A percentile compares a stretch with the other conserved stretches of the same genome.
Evolutionary conservation across 441 rosid genomes (phyloP).

Genomic region (Jatropha podagrica): DNA sequence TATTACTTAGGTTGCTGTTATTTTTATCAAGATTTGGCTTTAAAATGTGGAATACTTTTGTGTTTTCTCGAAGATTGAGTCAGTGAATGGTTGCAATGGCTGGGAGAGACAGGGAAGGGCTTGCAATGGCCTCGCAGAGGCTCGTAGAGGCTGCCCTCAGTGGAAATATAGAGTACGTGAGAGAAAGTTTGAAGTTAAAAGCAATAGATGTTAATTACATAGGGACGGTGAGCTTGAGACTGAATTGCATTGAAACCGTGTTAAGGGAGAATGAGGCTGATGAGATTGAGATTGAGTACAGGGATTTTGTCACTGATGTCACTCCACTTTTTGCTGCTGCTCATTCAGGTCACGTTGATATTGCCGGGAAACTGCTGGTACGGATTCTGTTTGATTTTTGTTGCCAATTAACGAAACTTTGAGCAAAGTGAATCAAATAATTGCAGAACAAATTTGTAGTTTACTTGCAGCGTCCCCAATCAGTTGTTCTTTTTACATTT

Average conservation of each 20-base stretch:
- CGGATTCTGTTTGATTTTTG: not conserved
- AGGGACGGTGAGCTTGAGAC: conserved; percentile 35
- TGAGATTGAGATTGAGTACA: conserved; percentile 31
- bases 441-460: not conserved
- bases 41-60: too few relatives aligned
- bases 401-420: not conserved
- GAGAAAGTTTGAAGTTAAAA: conserved; percentile 14
- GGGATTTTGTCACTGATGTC: conserved; percentile 40
- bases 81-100: not conserved
- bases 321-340: conserved; percentile 39
- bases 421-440: not conserved
- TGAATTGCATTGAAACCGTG: conserved; percentile 32
- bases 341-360: conserved; percentile 34
- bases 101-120: conserved; percentile 24
- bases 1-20: too few relatives aligned
- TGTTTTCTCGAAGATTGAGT: not conserved
- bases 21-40: too few relatives aligned
- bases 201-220: conserved; percentile 32
- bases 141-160: conserved; percentile 33
- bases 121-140: conserved; percentile 22
- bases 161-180: conserved; percentile 28
- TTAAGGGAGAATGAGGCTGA: conserved; percentile 36
- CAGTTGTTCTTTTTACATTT: too few relatives aligned
- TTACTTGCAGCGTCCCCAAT: not conserved
- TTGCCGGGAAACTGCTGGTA: conserved; percentile 39